phyloP scores from a whole-genome alignment of 192 early-diverging fungal species.

The Podochytrium sp. region DNA sequence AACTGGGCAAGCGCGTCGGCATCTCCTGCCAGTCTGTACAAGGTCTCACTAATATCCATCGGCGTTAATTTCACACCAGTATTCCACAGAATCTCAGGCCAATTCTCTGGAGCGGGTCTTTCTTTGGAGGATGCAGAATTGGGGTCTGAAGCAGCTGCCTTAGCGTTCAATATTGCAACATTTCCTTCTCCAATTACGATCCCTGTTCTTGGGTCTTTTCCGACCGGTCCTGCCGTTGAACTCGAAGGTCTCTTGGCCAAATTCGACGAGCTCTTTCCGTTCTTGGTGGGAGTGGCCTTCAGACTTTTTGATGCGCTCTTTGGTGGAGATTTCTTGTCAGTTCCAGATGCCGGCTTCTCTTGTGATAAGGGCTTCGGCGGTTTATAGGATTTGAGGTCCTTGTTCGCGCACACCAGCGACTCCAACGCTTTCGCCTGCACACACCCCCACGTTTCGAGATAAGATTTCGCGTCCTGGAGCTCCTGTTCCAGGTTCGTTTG shows the following conservation, averaged over 20 bases:
- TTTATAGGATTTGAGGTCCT: constrained; percentile 19
- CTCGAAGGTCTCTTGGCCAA: not conserved
- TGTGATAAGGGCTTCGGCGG: not conserved
- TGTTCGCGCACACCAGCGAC: constrained; percentile 11
- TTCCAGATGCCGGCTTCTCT: not conserved
- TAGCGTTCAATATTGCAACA: not conserved
- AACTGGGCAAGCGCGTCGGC: not conserved
- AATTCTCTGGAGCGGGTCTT: not conserved
- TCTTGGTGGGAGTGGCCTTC: not conserved
- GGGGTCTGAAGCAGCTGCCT: not conserved
- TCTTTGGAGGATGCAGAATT: not conserved
- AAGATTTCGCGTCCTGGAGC: not conserved
- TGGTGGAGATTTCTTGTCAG: not conserved
- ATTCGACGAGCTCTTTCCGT: not conserved
- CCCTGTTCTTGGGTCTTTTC: constrained; percentile 20
- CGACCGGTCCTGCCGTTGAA: not conserved
- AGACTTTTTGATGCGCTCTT: not conserved
- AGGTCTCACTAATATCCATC: constrained; percentile 8
- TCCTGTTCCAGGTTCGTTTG: not conserved
- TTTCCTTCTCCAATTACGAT: constrained; percentile 25
- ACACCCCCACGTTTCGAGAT: constrained; percentile 13
- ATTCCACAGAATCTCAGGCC: not conserved
- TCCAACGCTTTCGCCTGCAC: constrained; percentile 24
- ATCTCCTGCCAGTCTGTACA: not conserved
- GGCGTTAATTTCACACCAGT: not conserved